These are phyloP conservation scores for Trichoderma oligosporum DNA, from an alignment of 2,329 filamentous ascomycete species.

Conservation along the genomic window DNA sequence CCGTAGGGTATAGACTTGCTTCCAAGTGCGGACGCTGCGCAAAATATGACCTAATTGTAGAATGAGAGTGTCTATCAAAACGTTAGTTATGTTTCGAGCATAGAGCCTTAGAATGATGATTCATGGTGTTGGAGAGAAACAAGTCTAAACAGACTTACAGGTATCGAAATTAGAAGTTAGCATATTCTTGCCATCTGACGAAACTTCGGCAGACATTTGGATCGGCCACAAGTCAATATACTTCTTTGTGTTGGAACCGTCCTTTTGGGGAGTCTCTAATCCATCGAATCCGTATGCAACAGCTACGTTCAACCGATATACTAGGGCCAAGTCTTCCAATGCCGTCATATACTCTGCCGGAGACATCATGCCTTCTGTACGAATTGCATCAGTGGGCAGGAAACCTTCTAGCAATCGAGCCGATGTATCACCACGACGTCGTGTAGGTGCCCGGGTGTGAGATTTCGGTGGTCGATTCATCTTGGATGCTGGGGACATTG, in stretches of 20 bases:
- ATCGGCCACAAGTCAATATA: slow-evolving; percentile 90
- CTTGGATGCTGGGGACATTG: slow-evolving; percentile 35
- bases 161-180: slow-evolving; percentile 89
- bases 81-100: background rate
- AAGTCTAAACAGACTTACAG: slow-evolving; percentile 51
- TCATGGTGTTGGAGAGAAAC: background rate
- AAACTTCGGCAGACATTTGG: slow-evolving; percentile 84
- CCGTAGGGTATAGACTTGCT: slow-evolving; percentile 65
- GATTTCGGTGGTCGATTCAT: slow-evolving; percentile 32
- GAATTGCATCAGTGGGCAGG: slow-evolving; percentile 67
- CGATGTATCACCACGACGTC: slow-evolving; percentile 52
- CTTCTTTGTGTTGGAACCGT: slow-evolving; percentile 60
- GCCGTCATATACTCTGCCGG: slow-evolving; percentile 75
- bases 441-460: slow-evolving; percentile 31
- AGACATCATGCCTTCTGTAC: slow-evolving; percentile 64
- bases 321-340: slow-evolving; percentile 74
- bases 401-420: slow-evolving; percentile 53
- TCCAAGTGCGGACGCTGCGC: slow-evolving; percentile 77
- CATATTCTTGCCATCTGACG: slow-evolving; percentile 61
- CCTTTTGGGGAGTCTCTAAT: slow-evolving; percentile 65
- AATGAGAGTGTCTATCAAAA: slow-evolving; percentile 61
- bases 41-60: slow-evolving; percentile 82
- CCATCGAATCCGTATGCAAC: slow-evolving; percentile 76
- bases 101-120: background rate
- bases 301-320: slow-evolving; percentile 78